Evolutionary conservation across 2,329 filamentous ascomycete species (phyloP).

Genomic region (Emydomyces testavorans): DNA sequence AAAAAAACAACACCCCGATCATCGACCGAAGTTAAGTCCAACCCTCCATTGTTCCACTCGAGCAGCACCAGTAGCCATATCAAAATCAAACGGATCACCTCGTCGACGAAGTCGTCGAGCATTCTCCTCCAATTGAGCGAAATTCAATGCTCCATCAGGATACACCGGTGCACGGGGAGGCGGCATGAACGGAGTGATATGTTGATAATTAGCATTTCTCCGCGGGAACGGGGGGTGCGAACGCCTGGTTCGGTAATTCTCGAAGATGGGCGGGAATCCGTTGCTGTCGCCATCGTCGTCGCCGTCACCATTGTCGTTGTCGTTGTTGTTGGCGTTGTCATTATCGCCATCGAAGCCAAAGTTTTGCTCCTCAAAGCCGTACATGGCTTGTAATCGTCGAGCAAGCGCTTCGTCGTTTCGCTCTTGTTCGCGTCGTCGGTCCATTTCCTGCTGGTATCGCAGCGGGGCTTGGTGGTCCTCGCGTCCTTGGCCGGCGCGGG

Average conservation of each 20-base stretch:
- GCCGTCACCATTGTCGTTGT: too few relatives aligned
- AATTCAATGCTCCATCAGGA: too few relatives aligned
- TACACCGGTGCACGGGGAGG: neutral
- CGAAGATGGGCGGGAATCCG: slow-evolving; percentile 2
- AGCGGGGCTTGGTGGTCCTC: slow-evolving; percentile 21
- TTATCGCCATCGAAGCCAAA: neutral
- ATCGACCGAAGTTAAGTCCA: neutral
- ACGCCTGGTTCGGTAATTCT: neutral
- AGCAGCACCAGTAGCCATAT: neutral
- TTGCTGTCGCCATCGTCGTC: neutral
- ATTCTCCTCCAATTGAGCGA: too few relatives aligned
- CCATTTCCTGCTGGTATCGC: slow-evolving; percentile 40
- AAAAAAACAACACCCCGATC: neutral
- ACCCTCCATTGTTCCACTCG: slow-evolving; percentile 1
- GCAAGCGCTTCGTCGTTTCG: slow-evolving; percentile 42
- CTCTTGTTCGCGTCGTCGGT: slow-evolving; percentile 40
- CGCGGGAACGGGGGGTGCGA: neutral
- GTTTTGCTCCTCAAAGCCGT: slow-evolving; percentile 7
- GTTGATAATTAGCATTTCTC: neutral
- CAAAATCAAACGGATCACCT: neutral
- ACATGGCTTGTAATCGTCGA: slow-evolving; percentile 36
- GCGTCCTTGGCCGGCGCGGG: neutral
- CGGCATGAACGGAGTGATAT: neutral
- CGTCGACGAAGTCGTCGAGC: slow-evolving; percentile 6
- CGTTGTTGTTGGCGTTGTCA: neutral